Conservation (phyloP, 306 rosid genomes). For the Aeschynomene evenia region DNA sequence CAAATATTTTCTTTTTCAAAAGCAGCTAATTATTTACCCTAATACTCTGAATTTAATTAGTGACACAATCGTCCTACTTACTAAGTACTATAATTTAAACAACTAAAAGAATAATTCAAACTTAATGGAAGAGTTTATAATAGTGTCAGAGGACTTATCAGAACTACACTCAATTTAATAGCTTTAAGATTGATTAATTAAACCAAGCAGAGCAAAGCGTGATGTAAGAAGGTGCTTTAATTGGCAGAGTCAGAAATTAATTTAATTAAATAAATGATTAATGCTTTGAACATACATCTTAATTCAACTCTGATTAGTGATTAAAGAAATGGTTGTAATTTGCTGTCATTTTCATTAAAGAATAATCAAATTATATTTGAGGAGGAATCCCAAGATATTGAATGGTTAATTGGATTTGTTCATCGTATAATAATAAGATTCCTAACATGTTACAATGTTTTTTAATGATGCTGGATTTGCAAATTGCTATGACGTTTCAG, state of each 20-base stretch:
- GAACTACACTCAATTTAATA: constrained; percentile 25
- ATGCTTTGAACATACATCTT: constrained; percentile 19
- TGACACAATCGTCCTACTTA: constrained; percentile 23
- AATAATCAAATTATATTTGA: constrained; percentile 24
- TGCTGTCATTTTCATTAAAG: constrained; percentile 49
- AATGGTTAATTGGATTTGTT: constrained; percentile 30
- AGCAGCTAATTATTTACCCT: not conserved
- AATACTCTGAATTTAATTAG: constrained; percentile 1
- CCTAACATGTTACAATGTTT: not conserved
- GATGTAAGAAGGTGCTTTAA: constrained; percentile 36
- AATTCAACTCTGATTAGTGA: constrained; percentile 6
- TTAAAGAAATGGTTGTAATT: constrained; percentile 41
- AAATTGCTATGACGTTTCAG: not conserved
- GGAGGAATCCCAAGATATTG: constrained; percentile 50
- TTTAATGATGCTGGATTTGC: not conserved
- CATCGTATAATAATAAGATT: constrained; percentile 5
- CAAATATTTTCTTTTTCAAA: not conserved
- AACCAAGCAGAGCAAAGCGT: constrained; percentile 48
- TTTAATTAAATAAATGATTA: constrained; percentile 16
- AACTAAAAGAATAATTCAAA: not conserved
- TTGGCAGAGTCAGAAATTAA: constrained; percentile 28
- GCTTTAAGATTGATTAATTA: constrained; percentile 26
- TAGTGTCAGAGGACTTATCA: constrained; percentile 32
- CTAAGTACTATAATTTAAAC: not conserved
- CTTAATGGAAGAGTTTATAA: constrained; percentile 34